Evolutionary conservation across 768 basidiomycete genomes (phyloP).

Genomic region (Leccinum truebloodii): DNA sequence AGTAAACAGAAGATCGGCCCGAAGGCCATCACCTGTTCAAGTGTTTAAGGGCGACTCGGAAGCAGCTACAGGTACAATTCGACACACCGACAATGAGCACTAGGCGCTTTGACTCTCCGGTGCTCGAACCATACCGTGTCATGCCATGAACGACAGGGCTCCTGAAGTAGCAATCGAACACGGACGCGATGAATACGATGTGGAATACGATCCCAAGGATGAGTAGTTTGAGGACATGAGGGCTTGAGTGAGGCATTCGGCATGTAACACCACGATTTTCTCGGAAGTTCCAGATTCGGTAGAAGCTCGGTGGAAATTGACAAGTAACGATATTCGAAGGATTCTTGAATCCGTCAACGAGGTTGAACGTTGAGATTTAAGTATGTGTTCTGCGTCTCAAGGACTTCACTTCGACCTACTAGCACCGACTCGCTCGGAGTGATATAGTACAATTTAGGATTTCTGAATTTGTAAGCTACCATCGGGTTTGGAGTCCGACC

Average conservation of each 20-base stretch:
- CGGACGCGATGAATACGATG: conserved; percentile 66
- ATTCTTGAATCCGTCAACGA: too few relatives aligned
- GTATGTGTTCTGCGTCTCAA: not conserved
- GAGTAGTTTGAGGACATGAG: conserved; percentile 44
- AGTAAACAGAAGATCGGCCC: conserved; percentile 77
- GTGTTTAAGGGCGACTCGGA: not conserved
- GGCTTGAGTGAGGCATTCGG: conserved; percentile 18
- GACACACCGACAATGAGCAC: conserved; percentile 76
- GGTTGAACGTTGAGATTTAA: not conserved
- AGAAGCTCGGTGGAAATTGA: not conserved
- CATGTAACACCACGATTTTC: conserved; percentile 1
- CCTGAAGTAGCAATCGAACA: conserved; percentile 88
- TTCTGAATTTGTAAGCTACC: not conserved
- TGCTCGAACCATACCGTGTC: conserved; percentile 49
- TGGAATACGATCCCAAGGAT: conserved; percentile 75
- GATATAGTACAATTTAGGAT: not conserved
- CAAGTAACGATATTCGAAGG: not conserved
- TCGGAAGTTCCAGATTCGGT: not conserved
- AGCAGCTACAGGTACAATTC: not conserved
- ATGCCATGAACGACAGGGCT: conserved; percentile 82
- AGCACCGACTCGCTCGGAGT: too few relatives aligned
- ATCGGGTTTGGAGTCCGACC: not conserved
- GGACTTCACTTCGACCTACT: not conserved
- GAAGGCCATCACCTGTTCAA: conserved; percentile 70
- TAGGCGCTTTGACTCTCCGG: conserved; percentile 64